These are phyloP conservation scores for Spathaspora sp. DNA, from an alignment of 805 yeast genomes.

Conservation along the genomic window DNA sequence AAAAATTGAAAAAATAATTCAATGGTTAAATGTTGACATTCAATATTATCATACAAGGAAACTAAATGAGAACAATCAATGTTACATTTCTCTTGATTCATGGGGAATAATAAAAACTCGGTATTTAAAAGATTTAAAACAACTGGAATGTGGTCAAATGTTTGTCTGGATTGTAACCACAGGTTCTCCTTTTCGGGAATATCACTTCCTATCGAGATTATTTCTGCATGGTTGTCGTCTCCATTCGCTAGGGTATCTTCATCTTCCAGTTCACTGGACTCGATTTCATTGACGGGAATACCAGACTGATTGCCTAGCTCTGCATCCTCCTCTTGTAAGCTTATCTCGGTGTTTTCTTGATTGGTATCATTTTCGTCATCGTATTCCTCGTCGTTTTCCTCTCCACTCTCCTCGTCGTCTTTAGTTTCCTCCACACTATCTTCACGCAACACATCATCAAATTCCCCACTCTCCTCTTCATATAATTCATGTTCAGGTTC, in stretches of 20 bases:
- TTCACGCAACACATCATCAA: background rate
- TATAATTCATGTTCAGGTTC: slow-evolving; percentile 9
- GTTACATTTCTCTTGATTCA: slow-evolving; percentile 4
- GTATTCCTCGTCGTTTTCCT: background rate
- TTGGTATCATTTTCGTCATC: background rate
- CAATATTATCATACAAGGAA: slow-evolving; percentile 21
- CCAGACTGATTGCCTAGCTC: background rate
- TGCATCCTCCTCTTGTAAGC: background rate
- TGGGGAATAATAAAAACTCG: slow-evolving; percentile 25
- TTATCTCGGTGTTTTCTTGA: background rate
- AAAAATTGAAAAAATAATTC: slow-evolving; percentile 22
- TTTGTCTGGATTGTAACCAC: background rate
- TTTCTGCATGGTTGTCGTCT: background rate
- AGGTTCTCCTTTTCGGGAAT: background rate
- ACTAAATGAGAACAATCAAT: slow-evolving; percentile 18
- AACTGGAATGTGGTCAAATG: slow-evolving; percentile 14
- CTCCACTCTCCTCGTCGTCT: background rate
- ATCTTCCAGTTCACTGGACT: background rate
- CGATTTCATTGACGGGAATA: background rate
- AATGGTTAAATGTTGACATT: slow-evolving; percentile 15
- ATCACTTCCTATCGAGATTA: background rate
- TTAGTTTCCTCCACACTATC: background rate
- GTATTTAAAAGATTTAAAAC: slow-evolving; percentile 20
- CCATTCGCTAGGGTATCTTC: background rate
- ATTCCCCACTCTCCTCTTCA: slow-evolving; percentile 13